A percentile compares a stretch with the other conserved stretches of the same genome.
Evolutionary conservation across 768 basidiomycete genomes (phyloP).

Genomic region (Butyriboletus loyo): DNA sequence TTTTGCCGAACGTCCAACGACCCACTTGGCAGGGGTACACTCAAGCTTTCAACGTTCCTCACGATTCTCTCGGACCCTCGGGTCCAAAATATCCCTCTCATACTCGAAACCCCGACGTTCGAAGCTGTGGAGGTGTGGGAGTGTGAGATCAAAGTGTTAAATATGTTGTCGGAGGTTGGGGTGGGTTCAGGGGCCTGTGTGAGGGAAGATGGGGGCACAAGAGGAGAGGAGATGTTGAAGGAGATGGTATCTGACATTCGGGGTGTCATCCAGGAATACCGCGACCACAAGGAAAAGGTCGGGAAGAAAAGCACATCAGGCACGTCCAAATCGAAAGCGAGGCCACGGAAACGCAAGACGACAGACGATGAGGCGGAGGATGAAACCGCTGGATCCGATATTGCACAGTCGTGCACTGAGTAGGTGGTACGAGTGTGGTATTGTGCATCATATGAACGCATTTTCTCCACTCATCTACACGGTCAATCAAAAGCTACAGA

Average conservation of each 20-base stretch:
- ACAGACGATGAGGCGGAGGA: conserved; percentile 7
- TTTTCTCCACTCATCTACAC: background rate
- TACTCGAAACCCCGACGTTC: conserved; percentile 78
- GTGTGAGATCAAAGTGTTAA: conserved; percentile 65
- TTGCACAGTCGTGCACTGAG: conserved; percentile 1
- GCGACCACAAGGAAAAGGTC: conserved; percentile 4
- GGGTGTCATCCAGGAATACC: conserved; percentile 10
- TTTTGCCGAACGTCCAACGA: background rate
- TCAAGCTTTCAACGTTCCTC: conserved; percentile 61
- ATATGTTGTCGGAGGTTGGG: conserved; percentile 35
- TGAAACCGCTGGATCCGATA: conserved; percentile 4
- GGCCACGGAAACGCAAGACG: conserved; percentile 5
- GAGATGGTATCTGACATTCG: conserved; percentile 13
- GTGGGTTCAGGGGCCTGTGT: background rate
- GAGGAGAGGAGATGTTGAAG: background rate
- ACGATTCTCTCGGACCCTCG: conserved; percentile 68
- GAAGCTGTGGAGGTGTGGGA: conserved; percentile 69
- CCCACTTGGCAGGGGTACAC: conserved; percentile 56
- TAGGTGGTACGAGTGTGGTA: background rate
- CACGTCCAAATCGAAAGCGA: conserved; percentile 1
- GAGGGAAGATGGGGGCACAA: background rate
- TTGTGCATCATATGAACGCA: background rate
- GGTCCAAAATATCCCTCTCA: conserved; percentile 66
- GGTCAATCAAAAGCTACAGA: background rate
- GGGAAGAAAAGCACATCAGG: background rate